These are phyloP conservation scores for Claviceps sp. DNA, from an alignment of 2,329 filamentous ascomycete genomes.

Conservation along the genomic window DNA sequence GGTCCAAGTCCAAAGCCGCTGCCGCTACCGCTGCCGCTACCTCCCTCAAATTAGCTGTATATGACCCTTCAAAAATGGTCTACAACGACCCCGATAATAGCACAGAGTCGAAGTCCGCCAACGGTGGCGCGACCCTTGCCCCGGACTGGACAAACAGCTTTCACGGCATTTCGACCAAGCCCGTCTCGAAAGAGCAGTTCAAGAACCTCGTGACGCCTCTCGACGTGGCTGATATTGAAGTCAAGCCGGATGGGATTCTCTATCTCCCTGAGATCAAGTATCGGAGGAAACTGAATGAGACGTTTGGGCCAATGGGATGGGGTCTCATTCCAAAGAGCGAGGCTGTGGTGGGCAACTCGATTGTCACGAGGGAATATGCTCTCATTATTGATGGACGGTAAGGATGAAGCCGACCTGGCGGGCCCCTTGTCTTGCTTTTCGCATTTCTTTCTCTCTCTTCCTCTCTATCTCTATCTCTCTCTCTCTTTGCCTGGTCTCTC, in stretches of 20 bases:
- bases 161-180: slow-evolving; percentile 57
- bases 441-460: no score
- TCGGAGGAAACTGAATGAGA: slow-evolving; percentile 72
- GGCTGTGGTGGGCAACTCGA: slow-evolving; percentile 68
- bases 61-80: slow-evolving; percentile 10
- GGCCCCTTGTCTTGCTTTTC: no score
- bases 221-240: slow-evolving; percentile 67
- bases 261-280: slow-evolving; percentile 99
- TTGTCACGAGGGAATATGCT: slow-evolving; percentile 83
- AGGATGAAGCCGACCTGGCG: slow-evolving; percentile 12
- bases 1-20: not conserved
- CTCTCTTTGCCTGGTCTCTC: not conserved
- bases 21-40: not conserved
- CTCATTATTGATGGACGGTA: slow-evolving; percentile 80
- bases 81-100: not conserved
- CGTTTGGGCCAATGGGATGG: slow-evolving; percentile 94
- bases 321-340: slow-evolving; percentile 81
- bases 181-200: slow-evolving; percentile 59
- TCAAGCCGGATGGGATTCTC: slow-evolving; percentile 93
- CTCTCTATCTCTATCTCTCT: not conserved
- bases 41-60: not conserved
- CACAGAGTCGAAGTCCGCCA: not conserved
- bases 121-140: slow-evolving; percentile 1
- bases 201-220: slow-evolving; percentile 56
- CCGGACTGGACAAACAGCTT: slow-evolving; percentile 75